Percentiles rank a stretch among this genome's conserved stretches.
Conservation (phyloP, 1,284 basidiomycete genomes). For the Naganishia sp. region DNA sequence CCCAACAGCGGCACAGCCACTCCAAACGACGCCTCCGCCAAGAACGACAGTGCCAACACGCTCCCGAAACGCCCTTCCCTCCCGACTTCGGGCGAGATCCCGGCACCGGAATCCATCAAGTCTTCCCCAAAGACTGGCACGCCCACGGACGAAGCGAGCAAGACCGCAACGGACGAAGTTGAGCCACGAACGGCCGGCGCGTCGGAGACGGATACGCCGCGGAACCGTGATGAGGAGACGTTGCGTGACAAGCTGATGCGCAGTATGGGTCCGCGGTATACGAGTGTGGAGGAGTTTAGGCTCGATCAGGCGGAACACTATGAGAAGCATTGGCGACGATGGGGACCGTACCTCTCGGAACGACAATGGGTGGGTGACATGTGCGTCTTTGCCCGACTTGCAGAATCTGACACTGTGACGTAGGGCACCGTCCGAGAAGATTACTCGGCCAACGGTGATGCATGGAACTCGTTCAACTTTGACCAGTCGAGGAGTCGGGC, state of each 20-base stretch:
- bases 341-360: constrained; percentile 96
- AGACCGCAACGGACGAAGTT: constrained; percentile 4
- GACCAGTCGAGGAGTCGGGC: constrained; percentile 90
- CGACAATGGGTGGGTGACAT: constrained; percentile 82
- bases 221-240: constrained; percentile 38
- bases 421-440: constrained; percentile 97
- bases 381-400: background rate
- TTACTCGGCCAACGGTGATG: constrained; percentile 93
- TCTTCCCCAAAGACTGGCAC: constrained; percentile 49
- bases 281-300: constrained; percentile 52
- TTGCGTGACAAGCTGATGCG: constrained; percentile 49
- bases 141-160: constrained; percentile 36
- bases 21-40: constrained; percentile 5
- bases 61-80: constrained; percentile 36
- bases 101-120: constrained; percentile 50
- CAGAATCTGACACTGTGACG: constrained; percentile 12
- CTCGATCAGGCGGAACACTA: constrained; percentile 69
- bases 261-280: constrained; percentile 49
- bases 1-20: constrained; percentile 56
- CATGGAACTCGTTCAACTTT: constrained; percentile 97
- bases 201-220: constrained; percentile 26
- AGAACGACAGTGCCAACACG: constrained; percentile 1
- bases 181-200: constrained; percentile 22
- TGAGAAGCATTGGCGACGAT: constrained; percentile 89
- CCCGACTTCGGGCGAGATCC: constrained; percentile 16